phyloP scores from a whole-genome alignment of 2,329 filamentous ascomycete genomes.

The Helotiales sp. region DNA sequence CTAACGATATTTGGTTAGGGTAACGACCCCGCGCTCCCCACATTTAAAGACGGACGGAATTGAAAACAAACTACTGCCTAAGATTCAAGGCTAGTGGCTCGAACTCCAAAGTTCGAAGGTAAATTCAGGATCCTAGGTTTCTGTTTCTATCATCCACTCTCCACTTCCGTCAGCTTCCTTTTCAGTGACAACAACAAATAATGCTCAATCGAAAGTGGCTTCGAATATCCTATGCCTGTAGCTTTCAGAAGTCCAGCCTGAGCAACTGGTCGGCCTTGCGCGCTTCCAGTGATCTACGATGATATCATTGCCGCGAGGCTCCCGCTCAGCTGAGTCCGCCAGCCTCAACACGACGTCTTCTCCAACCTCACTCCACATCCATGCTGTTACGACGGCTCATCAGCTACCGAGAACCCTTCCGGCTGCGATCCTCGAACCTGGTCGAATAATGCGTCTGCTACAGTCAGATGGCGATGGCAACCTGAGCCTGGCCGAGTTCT shows the following conservation, averaged over 20 bases:
- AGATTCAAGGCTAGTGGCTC: background rate
- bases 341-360: conserved; percentile 30
- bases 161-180: background rate
- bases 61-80: background rate
- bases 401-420: conserved; percentile 21
- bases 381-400: conserved; percentile 22
- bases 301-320: conserved; percentile 29
- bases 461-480: conserved; percentile 19
- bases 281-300: conserved; percentile 31
- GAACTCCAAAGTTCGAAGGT: conserved; percentile 4
- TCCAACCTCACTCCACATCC: conserved; percentile 22
- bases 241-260: conserved; percentile 18
- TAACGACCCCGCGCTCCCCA: no score
- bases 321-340: conserved; percentile 29
- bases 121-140: background rate
- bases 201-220: background rate
- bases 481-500: conserved; percentile 28
- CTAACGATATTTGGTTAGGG: no score
- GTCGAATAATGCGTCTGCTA: conserved; percentile 31
- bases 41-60: background rate
- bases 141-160: conserved; percentile 8
- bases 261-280: conserved; percentile 22
- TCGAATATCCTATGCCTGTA: conserved; percentile 17
- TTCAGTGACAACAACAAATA: background rate
- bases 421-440: conserved; percentile 18